Base-by-base conservation (phyloP, 345 rosid genomes). In the Lumnitzera littorea region DNA sequence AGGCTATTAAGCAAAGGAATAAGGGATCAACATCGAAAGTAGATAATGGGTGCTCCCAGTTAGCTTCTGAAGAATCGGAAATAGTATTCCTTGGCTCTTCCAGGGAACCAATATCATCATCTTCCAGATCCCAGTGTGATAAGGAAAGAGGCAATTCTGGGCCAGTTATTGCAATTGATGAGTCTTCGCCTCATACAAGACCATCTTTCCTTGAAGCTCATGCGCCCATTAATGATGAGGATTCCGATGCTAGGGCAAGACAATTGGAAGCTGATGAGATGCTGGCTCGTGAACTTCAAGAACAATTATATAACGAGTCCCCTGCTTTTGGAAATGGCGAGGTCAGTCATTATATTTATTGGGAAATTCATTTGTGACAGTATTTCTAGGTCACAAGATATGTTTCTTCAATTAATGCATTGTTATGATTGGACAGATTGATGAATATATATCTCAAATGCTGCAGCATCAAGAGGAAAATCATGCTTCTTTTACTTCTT, bases 191-290 rank as follows among this genome's bases (percentile, higher is more conserved):
- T 61, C 80, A 61, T 54, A 68, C 58, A 60, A 72, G 82, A 55
- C 53, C 20, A 46, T 51, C 43, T 46, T 46, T 58, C 29, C 54
- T 68, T 25, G 69, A 16, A 66, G 61, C 60, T 61, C 24, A 47
- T 43, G 76, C 67, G 65, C 62, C 64, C 43, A 51, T 62, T 13
- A 62, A 67, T 67, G 76, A 71, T 55, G 72, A 64, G 58, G 84
- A 74, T 48, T 75, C 74, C 46, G 80, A 81, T 71, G 73, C 76
- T 60, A 82, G 76, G 72, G 81, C 78, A 56, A 83, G 89, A 74
- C 99, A 94, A 73, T 59, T 94, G 24, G 95, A 90, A 79, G 99
- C 87, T 15, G 99, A 94, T 81, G 96, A 88, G 77, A 74, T 64
- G 46, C 57, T 94, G 70, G 99, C 97, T 55, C 87, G 80, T 71